A percentile compares a stretch with the other conserved stretches of the same genome.
Conservation (phyloP, 495 filamentous ascomycete species). For the Rhizodiscina lignyota region DNA sequence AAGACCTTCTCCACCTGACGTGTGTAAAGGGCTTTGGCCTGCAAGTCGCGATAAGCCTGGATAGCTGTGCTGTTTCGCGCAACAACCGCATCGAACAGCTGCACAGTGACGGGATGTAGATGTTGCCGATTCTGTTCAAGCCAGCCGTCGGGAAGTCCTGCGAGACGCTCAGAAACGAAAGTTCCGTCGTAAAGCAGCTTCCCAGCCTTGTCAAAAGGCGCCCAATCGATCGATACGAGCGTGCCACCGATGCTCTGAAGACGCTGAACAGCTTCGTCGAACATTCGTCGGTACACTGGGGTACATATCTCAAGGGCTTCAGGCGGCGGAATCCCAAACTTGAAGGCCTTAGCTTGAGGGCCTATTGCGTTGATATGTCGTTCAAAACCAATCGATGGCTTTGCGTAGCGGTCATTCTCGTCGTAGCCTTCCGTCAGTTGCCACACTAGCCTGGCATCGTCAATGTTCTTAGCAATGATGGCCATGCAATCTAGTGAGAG, state of each 20-base stretch:
- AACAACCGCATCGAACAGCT: constrained; percentile 31
- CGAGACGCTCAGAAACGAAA: constrained; percentile 39
- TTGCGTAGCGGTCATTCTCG: constrained; percentile 37
- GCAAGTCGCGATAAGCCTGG: constrained; percentile 36
- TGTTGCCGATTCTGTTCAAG: constrained; percentile 18
- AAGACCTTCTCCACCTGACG: constrained; percentile 30
- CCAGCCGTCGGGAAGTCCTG: constrained; percentile 28
- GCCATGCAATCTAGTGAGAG: constrained; percentile 45
- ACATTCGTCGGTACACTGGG: constrained; percentile 25
- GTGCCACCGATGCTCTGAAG: constrained; percentile 32
- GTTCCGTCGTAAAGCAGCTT: constrained; percentile 38
- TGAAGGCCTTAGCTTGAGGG: constrained; percentile 27
- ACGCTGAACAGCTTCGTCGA: constrained; percentile 23
- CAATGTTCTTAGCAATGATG: constrained; percentile 33
- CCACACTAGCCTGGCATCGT: constrained; percentile 39
- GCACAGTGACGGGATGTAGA: constrained; percentile 38
- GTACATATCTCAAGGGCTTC: constrained; percentile 30
- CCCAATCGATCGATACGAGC: constrained; percentile 33
- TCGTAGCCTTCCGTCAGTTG: constrained; percentile 36
- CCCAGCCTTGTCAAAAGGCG: constrained; percentile 35
- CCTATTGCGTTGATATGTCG: constrained; percentile 35
- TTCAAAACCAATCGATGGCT: constrained; percentile 20
- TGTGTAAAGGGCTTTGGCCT: constrained; percentile 29
- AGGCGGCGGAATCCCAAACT: constrained; percentile 34
- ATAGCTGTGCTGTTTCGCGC: constrained; percentile 30